These are phyloP conservation scores for Fusarium napiforme DNA, from an alignment of 2,329 filamentous ascomycete species.

Conservation along the genomic window DNA sequence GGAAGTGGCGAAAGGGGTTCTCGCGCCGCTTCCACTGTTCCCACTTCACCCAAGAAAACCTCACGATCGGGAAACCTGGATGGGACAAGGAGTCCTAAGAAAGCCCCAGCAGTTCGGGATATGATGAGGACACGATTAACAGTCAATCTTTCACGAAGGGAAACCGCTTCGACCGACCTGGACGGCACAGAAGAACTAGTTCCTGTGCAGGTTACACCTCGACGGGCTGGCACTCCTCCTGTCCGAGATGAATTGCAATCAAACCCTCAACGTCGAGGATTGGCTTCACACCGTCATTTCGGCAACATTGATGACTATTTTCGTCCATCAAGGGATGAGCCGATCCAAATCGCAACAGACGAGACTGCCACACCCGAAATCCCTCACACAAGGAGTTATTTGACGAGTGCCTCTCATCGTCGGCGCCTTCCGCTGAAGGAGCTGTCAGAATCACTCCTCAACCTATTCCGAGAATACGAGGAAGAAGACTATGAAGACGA, in stretches of 20 bases:
- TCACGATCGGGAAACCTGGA: background rate
- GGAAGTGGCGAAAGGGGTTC: background rate
- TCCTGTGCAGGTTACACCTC: constrained; percentile 43
- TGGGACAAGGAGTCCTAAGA: background rate
- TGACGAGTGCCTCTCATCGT: constrained; percentile 7
- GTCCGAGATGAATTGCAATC: constrained; percentile 1
- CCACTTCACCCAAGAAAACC: background rate
- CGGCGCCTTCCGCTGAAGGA: constrained; percentile 37
- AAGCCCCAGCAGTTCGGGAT: constrained; percentile 6
- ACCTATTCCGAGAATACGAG: constrained; percentile 31
- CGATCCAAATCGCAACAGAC: constrained; percentile 51
- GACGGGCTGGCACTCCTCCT: constrained; percentile 8
- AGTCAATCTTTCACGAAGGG: constrained; percentile 50
- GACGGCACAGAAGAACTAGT: constrained; percentile 31
- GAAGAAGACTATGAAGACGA: constrained; percentile 32
- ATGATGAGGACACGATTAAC: constrained; percentile 45
- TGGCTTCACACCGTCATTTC: constrained; percentile 15
- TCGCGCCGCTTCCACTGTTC: background rate
- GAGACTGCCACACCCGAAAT: constrained; percentile 47
- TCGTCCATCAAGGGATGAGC: constrained; percentile 30
- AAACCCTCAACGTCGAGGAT: background rate
- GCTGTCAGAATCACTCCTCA: constrained; percentile 39
- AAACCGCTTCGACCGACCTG: constrained; percentile 48
- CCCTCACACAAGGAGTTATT: constrained; percentile 5
- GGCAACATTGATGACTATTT: constrained; percentile 50